A percentile compares a stretch with the other conserved stretches of the same genome.
Conservation (phyloP, 805 yeast species). For the Candida boidinii region DNA sequence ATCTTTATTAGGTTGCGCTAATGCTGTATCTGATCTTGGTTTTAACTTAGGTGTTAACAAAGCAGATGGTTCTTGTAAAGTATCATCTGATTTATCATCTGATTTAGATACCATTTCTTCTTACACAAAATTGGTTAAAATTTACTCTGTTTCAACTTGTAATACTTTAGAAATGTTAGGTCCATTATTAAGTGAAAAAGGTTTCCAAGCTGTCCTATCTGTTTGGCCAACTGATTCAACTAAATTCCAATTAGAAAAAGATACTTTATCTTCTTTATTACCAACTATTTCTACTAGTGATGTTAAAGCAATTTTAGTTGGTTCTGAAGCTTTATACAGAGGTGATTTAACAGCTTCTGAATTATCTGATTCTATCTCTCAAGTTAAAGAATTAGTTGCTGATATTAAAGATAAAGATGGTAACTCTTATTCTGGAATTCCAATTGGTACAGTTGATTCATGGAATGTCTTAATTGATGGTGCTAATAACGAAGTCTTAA, state of each 20-base stretch:
- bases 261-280: slow-evolving; percentile 60
- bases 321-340: slow-evolving; percentile 95
- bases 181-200: slow-evolving; percentile 76
- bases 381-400: slow-evolving; percentile 50
- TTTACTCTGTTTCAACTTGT: slow-evolving; percentile 92
- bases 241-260: slow-evolving; percentile 67
- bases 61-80: slow-evolving; percentile 68
- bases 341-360: slow-evolving; percentile 68
- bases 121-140: slow-evolving; percentile 63
- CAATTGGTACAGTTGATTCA: slow-evolving; percentile 92
- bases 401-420: slow-evolving; percentile 75
- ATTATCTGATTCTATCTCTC: slow-evolving; percentile 60
- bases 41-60: slow-evolving; percentile 83
- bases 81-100: slow-evolving; percentile 54
- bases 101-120: slow-evolving; percentile 56
- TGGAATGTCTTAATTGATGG: slow-evolving; percentile 91
- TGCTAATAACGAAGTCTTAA: slow-evolving; percentile 57
- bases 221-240: slow-evolving; percentile 89
- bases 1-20: too few relatives aligned
- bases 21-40: too few relatives aligned
- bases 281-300: slow-evolving; percentile 64
- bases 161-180: slow-evolving; percentile 78
- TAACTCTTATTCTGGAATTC: slow-evolving; percentile 56
- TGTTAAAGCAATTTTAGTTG: slow-evolving; percentile 75
- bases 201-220: slow-evolving; percentile 74